A percentile compares a stretch with the other conserved stretches of the same genome.
phyloP scores from a whole-genome alignment of 2,329 filamentous ascomycete genomes.

The Aspergillus pseudotamarii region DNA sequence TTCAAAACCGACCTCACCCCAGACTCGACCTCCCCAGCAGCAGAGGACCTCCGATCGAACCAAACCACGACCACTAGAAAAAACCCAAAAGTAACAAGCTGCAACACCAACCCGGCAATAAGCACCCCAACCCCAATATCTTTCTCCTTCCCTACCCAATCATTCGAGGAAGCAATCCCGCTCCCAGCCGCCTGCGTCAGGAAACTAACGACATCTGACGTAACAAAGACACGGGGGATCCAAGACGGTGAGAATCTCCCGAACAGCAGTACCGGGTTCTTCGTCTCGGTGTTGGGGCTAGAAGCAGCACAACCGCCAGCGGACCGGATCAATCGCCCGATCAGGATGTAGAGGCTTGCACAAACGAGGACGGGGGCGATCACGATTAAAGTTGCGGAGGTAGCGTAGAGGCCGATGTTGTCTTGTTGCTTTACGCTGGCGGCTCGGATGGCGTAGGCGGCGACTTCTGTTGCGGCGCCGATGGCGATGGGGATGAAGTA shows the following conservation, averaged over 20 bases:
- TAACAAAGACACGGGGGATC: slow-evolving; percentile 52
- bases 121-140: slow-evolving; percentile 46
- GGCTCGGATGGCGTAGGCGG: slow-evolving; percentile 45
- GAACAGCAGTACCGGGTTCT: slow-evolving; percentile 38
- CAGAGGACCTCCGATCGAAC: slow-evolving; percentile 37
- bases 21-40: slow-evolving; percentile 25
- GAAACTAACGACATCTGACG: slow-evolving; percentile 50
- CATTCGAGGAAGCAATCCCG: slow-evolving; percentile 45
- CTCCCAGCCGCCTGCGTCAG: slow-evolving; percentile 51
- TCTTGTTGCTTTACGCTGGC: slow-evolving; percentile 40
- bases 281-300: slow-evolving; percentile 8
- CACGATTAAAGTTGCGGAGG: slow-evolving; percentile 48
- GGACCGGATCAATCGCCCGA: slow-evolving; percentile 46
- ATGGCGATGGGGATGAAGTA: slow-evolving; percentile 51
- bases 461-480: slow-evolving; percentile 47
- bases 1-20: slow-evolving; percentile 45
- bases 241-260: slow-evolving; percentile 38
- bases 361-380: slow-evolving; percentile 54
- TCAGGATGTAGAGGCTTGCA: slow-evolving; percentile 56
- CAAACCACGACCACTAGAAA: slow-evolving; percentile 46
- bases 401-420: slow-evolving; percentile 43
- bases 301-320: slow-evolving; percentile 38
- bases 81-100: slow-evolving; percentile 45
- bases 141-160: slow-evolving; percentile 47
- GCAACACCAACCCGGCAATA: slow-evolving; percentile 47